Base-by-base conservation (phyloP, 371 early-diverging fungal genomes). In the Lichtheimia hyalospora region DNA sequence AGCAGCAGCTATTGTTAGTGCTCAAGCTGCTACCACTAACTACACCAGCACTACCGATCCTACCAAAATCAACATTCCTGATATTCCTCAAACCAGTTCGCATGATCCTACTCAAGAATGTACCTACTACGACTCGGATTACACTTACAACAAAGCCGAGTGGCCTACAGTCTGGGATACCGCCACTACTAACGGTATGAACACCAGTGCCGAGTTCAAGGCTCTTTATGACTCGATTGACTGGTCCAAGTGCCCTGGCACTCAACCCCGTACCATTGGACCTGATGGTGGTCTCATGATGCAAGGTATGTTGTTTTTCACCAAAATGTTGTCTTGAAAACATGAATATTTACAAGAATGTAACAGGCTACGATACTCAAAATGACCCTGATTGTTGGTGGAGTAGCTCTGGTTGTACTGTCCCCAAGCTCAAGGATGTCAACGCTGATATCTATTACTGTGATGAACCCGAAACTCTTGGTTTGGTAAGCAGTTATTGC, bases 311-410 rank as follows among this genome's bases (percentile, higher is more conserved):
- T 34, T 10, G 2, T 8, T 27, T 5, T 7, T 5, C 4, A 5
- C 0, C 0, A 10, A 8, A 34, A 34, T 34, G 34, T 34, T 34
- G 34, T 34, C 34, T 34, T 10, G 34, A 10, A 8, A 34, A 1
- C 5, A 25, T 25, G 25, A 34, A 6, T 34, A 27, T 8, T 0
- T 8, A 28, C 34, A 34, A 10, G 34, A 6, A 10, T 34, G 10
- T 34, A 34, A 52, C 59, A 20, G 67, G 64, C 24, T 58, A 71
- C 23, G 51, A 64, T 49, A n/a, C 68, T 49, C 21, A 49, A 3
- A 50, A 61, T 20, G 79, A 79, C 60, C 75, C 79, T 48, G 74
- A 79, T 42, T 79, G 79, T 51, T 79, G 79, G 80, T 79, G 80
- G 80, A 69, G 70, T 49, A 65, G 69, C 5, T 57, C 71, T n/a